phyloP scores from a whole-genome alignment of 2,329 filamentous ascomycete species.

The Elsinoe ampelina region DNA sequence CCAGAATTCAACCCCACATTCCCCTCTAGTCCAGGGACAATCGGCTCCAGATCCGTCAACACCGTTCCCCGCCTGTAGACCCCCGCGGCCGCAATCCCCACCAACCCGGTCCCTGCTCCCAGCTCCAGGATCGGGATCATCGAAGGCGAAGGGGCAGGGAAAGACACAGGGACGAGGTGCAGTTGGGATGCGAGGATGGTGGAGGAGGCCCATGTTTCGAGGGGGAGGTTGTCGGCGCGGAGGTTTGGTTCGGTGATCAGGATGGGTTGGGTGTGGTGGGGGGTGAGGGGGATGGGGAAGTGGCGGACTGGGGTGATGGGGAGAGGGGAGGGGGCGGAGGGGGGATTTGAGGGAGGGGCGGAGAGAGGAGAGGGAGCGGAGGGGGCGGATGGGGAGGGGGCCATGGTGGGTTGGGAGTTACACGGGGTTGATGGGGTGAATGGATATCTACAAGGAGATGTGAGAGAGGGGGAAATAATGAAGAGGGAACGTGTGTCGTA shows the following conservation, averaged over 20 bases:
- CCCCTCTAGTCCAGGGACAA: slow-evolving; percentile 25
- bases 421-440: no score
- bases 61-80: slow-evolving; percentile 25
- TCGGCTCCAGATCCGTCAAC: slow-evolving; percentile 29
- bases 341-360: neutral
- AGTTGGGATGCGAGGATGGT: slow-evolving; percentile 29
- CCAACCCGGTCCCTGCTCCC: slow-evolving; percentile 32
- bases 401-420: no score
- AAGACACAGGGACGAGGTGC: slow-evolving; percentile 23
- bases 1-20: slow-evolving; percentile 28
- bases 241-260: slow-evolving; percentile 16
- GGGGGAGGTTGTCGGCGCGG: slow-evolving; percentile 28
- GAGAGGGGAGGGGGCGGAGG: neutral
- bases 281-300: neutral
- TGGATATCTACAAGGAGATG: neutral
- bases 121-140: slow-evolving; percentile 28
- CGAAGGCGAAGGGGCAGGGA: slow-evolving; percentile 13
- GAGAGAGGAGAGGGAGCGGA: neutral
- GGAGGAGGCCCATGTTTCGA: slow-evolving; percentile 33
- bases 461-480: neutral
- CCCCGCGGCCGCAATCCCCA: slow-evolving; percentile 28
- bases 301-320: neutral
- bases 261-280: neutral
- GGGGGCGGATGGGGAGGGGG: neutral
- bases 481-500: neutral